Evolutionary conservation across 805 yeast genomes (phyloP), one percentile per base, ranked within the genome.

Genomic region (Kodamaea restingae): DNA sequence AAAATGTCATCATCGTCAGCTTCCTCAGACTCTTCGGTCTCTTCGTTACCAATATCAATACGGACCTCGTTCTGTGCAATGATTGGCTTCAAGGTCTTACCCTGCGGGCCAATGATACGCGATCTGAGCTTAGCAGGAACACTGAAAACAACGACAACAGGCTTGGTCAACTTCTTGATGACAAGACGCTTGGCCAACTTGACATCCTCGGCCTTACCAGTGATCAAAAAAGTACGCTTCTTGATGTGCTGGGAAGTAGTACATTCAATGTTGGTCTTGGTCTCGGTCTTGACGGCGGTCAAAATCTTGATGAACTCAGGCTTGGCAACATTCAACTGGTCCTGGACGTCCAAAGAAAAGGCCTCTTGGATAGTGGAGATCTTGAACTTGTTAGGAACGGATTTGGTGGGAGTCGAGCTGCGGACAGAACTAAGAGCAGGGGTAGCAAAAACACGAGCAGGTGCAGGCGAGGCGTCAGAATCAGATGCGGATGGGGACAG

Each of bases 21-120:
- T 15, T 9, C 41, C 7, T 42, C 56, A 26, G 57, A 70, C 28
- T 71, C 63, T 20, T 39, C 49, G 18, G 44, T 30, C n/a, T 49
- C 49, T 32, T 50, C 58, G 33, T 54, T 51, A 43, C 80, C 83
- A 52, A 90, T 80, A 51, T 85, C 85, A 49, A 90, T 78, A 49
- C 73, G 84, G 38, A 80, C 80, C 36, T 78, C 81, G 35, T 85
- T 75, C 26, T 74, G 68, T 38, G 75, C 83, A 35, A 84, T 72
- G 47, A 90, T 85, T 42, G 93, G 90, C 59, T 80, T 85, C 62
- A 90, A 76, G 44, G 73, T 82, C 51, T 73, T 76, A 58, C 98
- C 98, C 58, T 82, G 85, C 32, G 90, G 74, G 43, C 98, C 98
- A 63, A 90, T 90, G 42, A 90, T 77, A 36, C 77, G 75, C 6